phyloP scores from a whole-genome alignment of 352 stramenopile species.

The Thraustochytrium sp. region DNA sequence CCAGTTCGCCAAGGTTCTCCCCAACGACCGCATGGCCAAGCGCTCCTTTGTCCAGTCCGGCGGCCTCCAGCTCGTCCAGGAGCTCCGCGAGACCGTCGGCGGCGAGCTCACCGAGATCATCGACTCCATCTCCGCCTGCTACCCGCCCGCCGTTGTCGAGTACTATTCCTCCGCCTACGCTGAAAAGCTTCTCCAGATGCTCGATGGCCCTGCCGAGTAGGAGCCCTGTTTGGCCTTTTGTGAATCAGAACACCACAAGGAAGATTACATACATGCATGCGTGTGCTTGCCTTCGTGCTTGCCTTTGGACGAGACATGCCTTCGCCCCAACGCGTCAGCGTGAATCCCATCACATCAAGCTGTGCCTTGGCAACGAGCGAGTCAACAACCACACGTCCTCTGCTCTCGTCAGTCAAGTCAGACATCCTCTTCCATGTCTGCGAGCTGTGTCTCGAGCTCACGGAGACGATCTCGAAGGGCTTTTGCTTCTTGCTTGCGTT shows the following conservation, averaged over 20 bases:
- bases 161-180: constrained; percentile 93
- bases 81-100: constrained; percentile 77
- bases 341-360: no score
- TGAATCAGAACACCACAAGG: no score
- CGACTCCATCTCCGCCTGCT: constrained; percentile 90
- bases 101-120: constrained; percentile 92
- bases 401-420: no score
- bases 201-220: constrained; percentile 67
- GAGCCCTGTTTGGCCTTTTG: background rate
- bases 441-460: background rate
- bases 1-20: constrained; percentile 87
- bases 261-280: no score
- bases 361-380: no score
- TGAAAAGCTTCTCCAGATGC: constrained; percentile 88
- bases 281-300: no score
- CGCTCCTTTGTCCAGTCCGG: constrained; percentile 84
- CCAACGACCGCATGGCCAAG: constrained; percentile 82
- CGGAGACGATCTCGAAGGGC: background rate
- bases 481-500: background rate
- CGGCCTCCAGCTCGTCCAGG: constrained; percentile 75
- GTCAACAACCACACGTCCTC: no score
- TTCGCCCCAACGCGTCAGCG: no score
- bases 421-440: background rate
- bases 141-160: constrained; percentile 88
- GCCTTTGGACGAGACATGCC: no score